A percentile compares a stretch with the other conserved stretches of the same genome.
Conservation (phyloP, 176 grass and related monocot genomes). For the Cenchrus purpureus region DNA sequence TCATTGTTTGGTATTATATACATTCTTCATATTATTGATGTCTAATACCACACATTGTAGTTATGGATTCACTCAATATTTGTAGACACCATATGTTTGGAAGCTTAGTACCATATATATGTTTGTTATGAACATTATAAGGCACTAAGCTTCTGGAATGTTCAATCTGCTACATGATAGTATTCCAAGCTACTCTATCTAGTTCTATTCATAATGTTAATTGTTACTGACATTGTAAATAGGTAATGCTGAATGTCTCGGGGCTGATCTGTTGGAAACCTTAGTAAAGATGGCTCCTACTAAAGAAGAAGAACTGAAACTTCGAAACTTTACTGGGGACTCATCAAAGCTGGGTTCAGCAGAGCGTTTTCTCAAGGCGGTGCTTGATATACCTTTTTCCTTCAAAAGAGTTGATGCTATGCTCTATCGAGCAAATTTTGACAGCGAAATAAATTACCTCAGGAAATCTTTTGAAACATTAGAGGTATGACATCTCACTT, state of each 20-base stretch:
- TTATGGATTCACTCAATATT: background rate
- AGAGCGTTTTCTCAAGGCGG: constrained; percentile 81
- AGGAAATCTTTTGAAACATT: constrained; percentile 85
- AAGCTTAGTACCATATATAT: background rate
- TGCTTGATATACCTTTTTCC: constrained; percentile 89
- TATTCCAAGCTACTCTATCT: background rate
- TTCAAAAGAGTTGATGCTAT: constrained; percentile 93
- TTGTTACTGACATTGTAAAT: constrained; percentile 29
- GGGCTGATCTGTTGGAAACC: constrained; percentile 89
- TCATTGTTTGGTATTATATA: background rate
- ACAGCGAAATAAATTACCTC: constrained; percentile 87
- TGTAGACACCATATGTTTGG: background rate
- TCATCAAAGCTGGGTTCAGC: constrained; percentile 79
- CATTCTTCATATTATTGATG: background rate
- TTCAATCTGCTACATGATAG: background rate
- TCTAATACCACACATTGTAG: background rate
- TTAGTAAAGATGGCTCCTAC: constrained; percentile 99
- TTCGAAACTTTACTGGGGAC: constrained; percentile 75
- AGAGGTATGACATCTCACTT: constrained; percentile 57
- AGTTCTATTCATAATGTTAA: constrained; percentile 17
- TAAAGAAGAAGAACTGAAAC: constrained; percentile 92
- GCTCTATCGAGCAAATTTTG: constrained; percentile 96
- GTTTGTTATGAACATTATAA: background rate
- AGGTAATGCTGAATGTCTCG: constrained; percentile 89
- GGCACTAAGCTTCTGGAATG: background rate